Base-by-base conservation (phyloP, 768 basidiomycete genomes). In the Tulasnella sp. region DNA sequence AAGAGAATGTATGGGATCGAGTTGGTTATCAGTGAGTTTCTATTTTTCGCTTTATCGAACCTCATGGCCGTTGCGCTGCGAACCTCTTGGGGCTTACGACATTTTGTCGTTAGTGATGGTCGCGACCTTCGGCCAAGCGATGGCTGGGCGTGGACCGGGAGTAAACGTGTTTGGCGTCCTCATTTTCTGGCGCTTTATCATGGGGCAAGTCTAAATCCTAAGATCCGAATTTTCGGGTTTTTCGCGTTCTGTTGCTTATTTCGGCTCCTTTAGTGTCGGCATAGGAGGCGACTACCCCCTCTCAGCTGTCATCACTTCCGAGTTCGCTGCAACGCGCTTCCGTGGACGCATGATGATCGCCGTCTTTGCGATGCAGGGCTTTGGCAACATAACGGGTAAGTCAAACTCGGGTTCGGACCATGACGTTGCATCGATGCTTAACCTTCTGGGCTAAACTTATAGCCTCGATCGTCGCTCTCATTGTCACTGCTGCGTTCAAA, bases 1-100 rank as follows among this genome's bases (percentile, higher is more conserved):
- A 86, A 86, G 84, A 83, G 83, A 78, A 86, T 86, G 85, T 86
- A 90, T 81, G 90, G 90, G 42, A 82, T 90, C 48, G 85, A 86
- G 72, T 81, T 86, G 40, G 81, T 85, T 69, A 81, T 85, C 40
- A 41, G 76, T 74, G 64, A 41, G 73, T 82, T 12, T 44, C 1
- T 9, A 4, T 46, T 44, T 75, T 37, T 37, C 37, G 2, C 37
- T 69, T 42, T 41, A 1, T 37, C 34, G 44, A 40, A 18, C 31
- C 54, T n/a, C 20, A 75, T 22, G 54, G 40, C 75, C 37, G 37
- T 18, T 75, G 37, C 37, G 6, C 34, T 80, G 31, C 54, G 20
- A n/a, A 50, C 7, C 8, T 74, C 44, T 72, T 31, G 42, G 72
- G 28, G n/a, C 50, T 83, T 85, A 64, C 48, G 46, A 40, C 20